These are phyloP conservation scores for Apostasia shenzhenica DNA, from an alignment of 106 monocot species.

Conservation along the genomic window DNA sequence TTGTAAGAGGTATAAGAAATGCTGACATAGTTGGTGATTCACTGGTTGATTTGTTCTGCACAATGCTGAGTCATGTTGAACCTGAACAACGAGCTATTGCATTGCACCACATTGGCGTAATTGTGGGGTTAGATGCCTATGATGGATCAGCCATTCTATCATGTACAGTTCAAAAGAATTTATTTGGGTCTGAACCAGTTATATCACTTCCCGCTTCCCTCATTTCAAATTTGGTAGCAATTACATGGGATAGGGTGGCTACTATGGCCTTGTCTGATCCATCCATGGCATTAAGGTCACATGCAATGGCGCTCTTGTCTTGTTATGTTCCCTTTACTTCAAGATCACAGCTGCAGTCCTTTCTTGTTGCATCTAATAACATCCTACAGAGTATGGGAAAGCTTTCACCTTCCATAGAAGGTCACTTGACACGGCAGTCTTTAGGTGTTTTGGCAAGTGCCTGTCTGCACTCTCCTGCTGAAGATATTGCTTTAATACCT, in stretches of 20 bases:
- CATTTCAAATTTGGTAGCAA: conserved; percentile 40
- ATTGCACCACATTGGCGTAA: conserved; percentile 69
- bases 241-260: conserved; percentile 78
- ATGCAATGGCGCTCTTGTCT: conserved; percentile 69
- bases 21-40: conserved; percentile 27
- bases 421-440: conserved; percentile 47
- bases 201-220: conserved; percentile 23
- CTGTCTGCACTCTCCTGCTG: conserved; percentile 71
- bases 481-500: conserved; percentile 80
- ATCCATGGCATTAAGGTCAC: conserved; percentile 55
- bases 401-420: conserved; percentile 34
- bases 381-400: conserved; percentile 39
- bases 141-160: conserved; percentile 15
- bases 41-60: conserved; percentile 60
- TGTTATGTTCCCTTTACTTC: conserved; percentile 64
- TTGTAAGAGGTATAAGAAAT: conserved; percentile 18
- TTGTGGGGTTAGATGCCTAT: conserved; percentile 44
- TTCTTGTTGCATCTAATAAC: conserved; percentile 49
- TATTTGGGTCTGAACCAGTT: conserved; percentile 11
- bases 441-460: conserved; percentile 68
- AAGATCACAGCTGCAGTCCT: conserved; percentile 53
- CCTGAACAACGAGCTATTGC: conserved; percentile 84
- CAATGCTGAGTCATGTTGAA: conserved; percentile 74
- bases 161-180: conserved; percentile 17
- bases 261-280: conserved; percentile 57